Evolutionary conservation across 208 protist genomes (phyloP).

Genomic region (Vickermania spadyakhi): DNA sequence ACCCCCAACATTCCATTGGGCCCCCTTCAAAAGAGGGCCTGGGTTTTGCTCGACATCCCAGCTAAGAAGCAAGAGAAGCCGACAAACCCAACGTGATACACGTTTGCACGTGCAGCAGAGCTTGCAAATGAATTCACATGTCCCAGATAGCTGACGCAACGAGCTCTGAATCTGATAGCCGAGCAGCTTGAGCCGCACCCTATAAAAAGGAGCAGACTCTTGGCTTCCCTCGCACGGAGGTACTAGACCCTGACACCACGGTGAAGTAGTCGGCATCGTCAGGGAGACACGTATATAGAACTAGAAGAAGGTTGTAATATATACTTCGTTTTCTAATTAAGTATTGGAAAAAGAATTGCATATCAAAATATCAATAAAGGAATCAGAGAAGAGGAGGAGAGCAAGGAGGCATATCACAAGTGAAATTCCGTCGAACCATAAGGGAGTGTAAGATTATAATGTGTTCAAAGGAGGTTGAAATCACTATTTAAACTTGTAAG

Average conservation of each 20-base stretch:
- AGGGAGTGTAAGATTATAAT: too few species aligned
- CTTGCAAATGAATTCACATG: neutral
- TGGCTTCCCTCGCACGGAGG: conserved; percentile 1
- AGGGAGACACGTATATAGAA: too few species aligned
- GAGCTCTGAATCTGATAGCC: neutral
- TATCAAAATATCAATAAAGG: too few species aligned
- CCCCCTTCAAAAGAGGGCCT: neutral
- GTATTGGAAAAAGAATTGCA: too few species aligned
- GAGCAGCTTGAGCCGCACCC: neutral
- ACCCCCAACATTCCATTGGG: conserved; percentile 3
- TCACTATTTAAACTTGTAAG: too few species aligned
- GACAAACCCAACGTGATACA: neutral
- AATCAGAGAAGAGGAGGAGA: too few species aligned
- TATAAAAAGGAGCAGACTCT: neutral
- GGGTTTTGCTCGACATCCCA: conserved; percentile 2
- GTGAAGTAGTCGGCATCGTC: conserved; percentile 1
- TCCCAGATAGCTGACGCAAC: neutral
- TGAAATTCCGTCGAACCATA: too few species aligned
- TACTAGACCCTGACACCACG: conserved; percentile 5
- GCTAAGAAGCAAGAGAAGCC: neutral
- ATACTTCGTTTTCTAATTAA: too few species aligned
- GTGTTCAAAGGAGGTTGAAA: too few species aligned
- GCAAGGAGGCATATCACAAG: too few species aligned
- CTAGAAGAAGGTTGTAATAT: too few species aligned
- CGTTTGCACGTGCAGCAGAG: neutral